phyloP scores from a whole-genome alignment of 192 early-diverging fungal species.

The Backusella parvicylindrica region DNA sequence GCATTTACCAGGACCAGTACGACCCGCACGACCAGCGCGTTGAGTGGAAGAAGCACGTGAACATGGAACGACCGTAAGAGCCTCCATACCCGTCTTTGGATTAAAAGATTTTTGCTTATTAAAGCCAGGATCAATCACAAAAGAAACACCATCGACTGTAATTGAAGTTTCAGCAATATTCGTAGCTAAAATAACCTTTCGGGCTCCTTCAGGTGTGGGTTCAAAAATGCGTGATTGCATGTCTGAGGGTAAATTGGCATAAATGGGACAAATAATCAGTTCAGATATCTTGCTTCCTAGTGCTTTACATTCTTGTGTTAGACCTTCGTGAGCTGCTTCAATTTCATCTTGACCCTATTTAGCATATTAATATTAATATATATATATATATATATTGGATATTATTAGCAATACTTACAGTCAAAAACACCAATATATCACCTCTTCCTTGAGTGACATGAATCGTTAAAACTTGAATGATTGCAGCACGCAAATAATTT shows the following conservation, averaged over 20 bases:
- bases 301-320: constrained; percentile 70
- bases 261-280: constrained; percentile 94
- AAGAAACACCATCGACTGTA: constrained; percentile 95
- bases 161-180: constrained; percentile 99
- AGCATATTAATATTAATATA: too few relatives aligned
- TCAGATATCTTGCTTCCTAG: constrained; percentile 88
- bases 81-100: constrained; percentile 94
- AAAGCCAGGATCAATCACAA: constrained; percentile 98
- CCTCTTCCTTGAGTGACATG: constrained; percentile 86
- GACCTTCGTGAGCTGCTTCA: constrained; percentile 81
- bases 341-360: constrained; percentile 93
- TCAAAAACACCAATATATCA: constrained; percentile 94
- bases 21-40: constrained; percentile 91
- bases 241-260: constrained; percentile 93
- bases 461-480: constrained; percentile 91
- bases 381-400: neutral
- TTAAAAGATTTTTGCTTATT: constrained; percentile 96
- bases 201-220: constrained; percentile 86
- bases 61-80: constrained; percentile 91
- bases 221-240: constrained; percentile 98
- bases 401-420: constrained; percentile 40
- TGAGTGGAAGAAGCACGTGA: constrained; percentile 93
- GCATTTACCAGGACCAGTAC: constrained; percentile 96
- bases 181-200: constrained; percentile 96
- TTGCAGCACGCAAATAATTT: constrained; percentile 91